Percentiles rank a stretch among this genome's conserved stretches.
phyloP scores from a whole-genome alignment of 169 alveolate species.

The Amoebophrya sp. region DNA sequence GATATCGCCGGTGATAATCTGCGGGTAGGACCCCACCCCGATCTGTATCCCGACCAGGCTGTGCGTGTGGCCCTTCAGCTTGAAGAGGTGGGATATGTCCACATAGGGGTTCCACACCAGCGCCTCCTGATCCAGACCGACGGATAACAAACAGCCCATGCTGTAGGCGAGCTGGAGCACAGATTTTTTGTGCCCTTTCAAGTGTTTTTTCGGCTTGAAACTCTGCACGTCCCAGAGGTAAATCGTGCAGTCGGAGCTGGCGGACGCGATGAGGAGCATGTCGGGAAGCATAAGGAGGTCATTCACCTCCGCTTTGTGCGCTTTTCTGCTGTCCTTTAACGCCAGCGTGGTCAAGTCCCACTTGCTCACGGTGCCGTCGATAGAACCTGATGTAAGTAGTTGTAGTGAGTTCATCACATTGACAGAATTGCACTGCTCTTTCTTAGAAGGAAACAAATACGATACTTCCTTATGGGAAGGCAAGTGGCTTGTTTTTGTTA shows the following conservation, averaged over 20 bases:
- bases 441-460: too few relatives aligned
- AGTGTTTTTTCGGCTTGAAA: background rate
- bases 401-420: too few relatives aligned
- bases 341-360: background rate
- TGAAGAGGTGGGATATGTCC: background rate
- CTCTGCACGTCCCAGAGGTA: constrained; percentile 21
- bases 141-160: background rate
- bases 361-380: background rate
- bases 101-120: background rate
- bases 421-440: too few relatives aligned
- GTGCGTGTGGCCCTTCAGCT: background rate
- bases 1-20: constrained; percentile 16
- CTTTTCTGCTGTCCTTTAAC: background rate
- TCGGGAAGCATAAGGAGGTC: background rate
- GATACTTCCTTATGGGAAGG: too few relatives aligned
- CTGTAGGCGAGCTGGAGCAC: constrained; percentile 21
- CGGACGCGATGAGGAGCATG: constrained; percentile 19
- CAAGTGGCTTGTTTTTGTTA: too few relatives aligned
- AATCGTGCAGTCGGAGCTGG: constrained; percentile 25
- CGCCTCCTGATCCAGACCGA: constrained; percentile 26
- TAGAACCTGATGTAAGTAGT: too few relatives aligned
- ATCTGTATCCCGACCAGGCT: background rate
- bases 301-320: background rate
- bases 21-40: background rate
- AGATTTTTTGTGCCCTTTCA: constrained; percentile 25